phyloP scores from a whole-genome alignment of 1,284 basidiomycete genomes.

The Malassezia caprae region DNA sequence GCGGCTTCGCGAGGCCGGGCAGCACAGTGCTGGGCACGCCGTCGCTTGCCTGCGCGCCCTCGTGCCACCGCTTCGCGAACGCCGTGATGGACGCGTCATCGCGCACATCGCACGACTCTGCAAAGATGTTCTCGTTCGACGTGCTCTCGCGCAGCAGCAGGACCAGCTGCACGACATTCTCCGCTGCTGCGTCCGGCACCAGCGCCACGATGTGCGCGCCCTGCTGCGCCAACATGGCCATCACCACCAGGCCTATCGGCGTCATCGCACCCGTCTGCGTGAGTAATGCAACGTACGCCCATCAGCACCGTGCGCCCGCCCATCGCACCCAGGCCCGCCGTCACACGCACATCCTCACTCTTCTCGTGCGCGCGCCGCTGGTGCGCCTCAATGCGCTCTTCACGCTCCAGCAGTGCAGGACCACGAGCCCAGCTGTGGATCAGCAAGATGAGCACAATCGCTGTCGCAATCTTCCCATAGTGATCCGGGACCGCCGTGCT shows the following conservation, averaged over 20 bases:
- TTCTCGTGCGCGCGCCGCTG: slow-evolving; percentile 1
- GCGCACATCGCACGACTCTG: slow-evolving; percentile 36
- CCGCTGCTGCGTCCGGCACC: slow-evolving; percentile 18
- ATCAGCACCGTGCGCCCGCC: slow-evolving; percentile 28
- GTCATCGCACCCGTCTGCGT: slow-evolving; percentile 27
- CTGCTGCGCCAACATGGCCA: slow-evolving; percentile 29
- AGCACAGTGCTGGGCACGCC: slow-evolving; percentile 10
- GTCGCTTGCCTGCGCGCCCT: slow-evolving; percentile 9
- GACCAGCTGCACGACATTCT: slow-evolving; percentile 25
- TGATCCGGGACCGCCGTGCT: slow-evolving; percentile 21
- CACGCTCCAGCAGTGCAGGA: slow-evolving; percentile 21
- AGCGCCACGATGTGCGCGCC: slow-evolving; percentile 38
- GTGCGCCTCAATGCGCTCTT: slow-evolving; percentile 9
- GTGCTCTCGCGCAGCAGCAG: slow-evolving; percentile 35
- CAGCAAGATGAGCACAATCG: slow-evolving; percentile 17
- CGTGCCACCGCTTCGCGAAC: slow-evolving; percentile 33
- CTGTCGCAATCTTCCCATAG: slow-evolving; percentile 21
- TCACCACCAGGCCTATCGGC: slow-evolving; percentile 29
- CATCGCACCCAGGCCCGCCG: slow-evolving; percentile 13
- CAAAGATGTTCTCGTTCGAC: slow-evolving; percentile 32
- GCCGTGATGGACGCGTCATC: slow-evolving; percentile 20
- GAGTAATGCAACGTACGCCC: slow-evolving; percentile 13
- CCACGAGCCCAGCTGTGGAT: slow-evolving; percentile 32
- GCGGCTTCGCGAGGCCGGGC: slow-evolving; percentile 12
- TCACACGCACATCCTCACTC: slow-evolving; percentile 4